Evolutionary conservation across 495 filamentous ascomycete species (phyloP).

Genomic region (Delitschia confertaspora): DNA sequence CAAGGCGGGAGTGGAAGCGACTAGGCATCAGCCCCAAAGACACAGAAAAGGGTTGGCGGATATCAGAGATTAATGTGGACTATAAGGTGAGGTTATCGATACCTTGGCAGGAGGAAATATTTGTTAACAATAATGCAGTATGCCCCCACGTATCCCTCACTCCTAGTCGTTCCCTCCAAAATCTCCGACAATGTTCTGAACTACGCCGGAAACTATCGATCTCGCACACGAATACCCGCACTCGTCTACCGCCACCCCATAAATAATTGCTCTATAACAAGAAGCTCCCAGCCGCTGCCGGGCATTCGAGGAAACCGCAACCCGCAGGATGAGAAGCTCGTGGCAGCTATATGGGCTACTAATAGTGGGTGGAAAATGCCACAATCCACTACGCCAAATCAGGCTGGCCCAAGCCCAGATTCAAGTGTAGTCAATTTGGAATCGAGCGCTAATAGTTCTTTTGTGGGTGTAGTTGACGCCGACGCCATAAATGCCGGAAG

Average conservation of each 20-base stretch:
- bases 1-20: constrained; percentile 67
- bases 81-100: constrained; percentile 50
- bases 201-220: constrained; percentile 84
- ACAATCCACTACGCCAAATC: constrained; percentile 35
- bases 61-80: constrained; percentile 81
- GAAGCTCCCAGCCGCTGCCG: constrained; percentile 86
- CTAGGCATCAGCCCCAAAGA: constrained; percentile 73
- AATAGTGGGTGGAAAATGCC: constrained; percentile 37
- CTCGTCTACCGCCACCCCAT: constrained; percentile 89
- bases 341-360: constrained; percentile 83
- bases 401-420: constrained; percentile 19
- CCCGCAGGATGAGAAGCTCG: constrained; percentile 90
- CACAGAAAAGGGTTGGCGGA: constrained; percentile 71
- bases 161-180: constrained; percentile 71
- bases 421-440: constrained; percentile 22
- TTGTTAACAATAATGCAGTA: constrained; percentile 46
- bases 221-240: constrained; percentile 75
- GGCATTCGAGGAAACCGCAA: constrained; percentile 82
- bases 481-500: constrained; percentile 40
- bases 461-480: constrained; percentile 39
- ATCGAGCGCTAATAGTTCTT: constrained; percentile 27
- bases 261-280: constrained; percentile 93
- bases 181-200: constrained; percentile 96
- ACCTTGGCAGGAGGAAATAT: neutral
- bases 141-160: constrained; percentile 86